Evolutionary conservation across 495 filamentous ascomycete genomes (phyloP).

Genomic region (Aspergillus kassunensis): DNA sequence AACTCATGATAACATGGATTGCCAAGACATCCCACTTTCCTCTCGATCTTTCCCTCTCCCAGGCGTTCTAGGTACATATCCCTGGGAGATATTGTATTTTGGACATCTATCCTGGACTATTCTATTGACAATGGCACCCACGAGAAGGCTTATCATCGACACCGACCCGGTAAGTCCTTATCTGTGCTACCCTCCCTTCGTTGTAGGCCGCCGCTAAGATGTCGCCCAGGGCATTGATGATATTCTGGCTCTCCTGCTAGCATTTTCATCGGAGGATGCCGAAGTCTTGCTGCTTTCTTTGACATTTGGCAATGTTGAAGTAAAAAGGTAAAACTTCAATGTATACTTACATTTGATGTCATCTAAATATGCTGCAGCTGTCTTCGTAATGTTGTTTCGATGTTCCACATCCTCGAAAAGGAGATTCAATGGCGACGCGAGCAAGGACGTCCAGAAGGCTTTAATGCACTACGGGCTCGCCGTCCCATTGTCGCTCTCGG

Average conservation of each 20-base stretch:
- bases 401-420: conserved; percentile 90
- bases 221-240: conserved; percentile 79
- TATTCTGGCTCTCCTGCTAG: conserved; percentile 78
- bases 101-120: not conserved
- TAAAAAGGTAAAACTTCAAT: conserved; percentile 56
- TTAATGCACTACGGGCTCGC: conserved; percentile 58
- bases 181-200: not conserved
- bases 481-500: conserved; percentile 86
- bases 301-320: conserved; percentile 87
- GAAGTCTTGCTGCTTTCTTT: conserved; percentile 86
- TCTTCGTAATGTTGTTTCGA: conserved; percentile 80
- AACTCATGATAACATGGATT: conserved; percentile 15
- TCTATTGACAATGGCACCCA: conserved; percentile 10
- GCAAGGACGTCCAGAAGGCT: conserved; percentile 61
- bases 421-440: conserved; percentile 80
- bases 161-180: conserved; percentile 69
- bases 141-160: conserved; percentile 83
- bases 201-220: not conserved
- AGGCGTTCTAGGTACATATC: too few relatives aligned
- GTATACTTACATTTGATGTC: not conserved
- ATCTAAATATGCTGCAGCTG: conserved; percentile 50
- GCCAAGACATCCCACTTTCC: conserved; percentile 19
- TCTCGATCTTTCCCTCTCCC: not conserved
- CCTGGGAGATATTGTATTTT: too few relatives aligned
- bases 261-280: conserved; percentile 82